Percentiles rank a stretch among this genome's conserved stretches.
These are phyloP conservation scores for Hondaea fermentalgiana DNA, from an alignment of 108 stramenopile species.

Conservation along the genomic window DNA sequence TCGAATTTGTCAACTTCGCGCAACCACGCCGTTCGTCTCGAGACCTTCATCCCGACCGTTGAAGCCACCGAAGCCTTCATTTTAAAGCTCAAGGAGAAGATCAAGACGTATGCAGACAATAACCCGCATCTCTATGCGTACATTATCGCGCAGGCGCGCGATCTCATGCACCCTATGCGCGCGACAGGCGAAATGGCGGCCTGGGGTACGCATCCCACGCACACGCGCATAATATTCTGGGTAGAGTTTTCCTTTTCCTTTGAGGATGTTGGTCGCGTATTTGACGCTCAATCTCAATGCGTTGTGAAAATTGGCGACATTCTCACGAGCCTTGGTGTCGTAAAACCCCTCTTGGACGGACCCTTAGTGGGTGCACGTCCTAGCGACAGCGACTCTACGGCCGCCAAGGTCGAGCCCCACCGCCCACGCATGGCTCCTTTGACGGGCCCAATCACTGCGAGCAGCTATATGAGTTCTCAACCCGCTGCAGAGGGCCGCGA, in stretches of 20 bases:
- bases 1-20: not conserved
- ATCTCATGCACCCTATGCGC: slow-evolving; percentile 4
- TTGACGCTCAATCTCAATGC: not conserved
- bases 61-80: not conserved
- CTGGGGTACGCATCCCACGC: not conserved
- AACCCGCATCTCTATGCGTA: not conserved
- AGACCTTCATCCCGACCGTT: not conserved
- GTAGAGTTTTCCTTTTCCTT: not conserved
- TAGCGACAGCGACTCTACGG: too few species aligned
- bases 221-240: not conserved
- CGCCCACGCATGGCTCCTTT: too few species aligned
- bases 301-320: not conserved
- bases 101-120: not conserved
- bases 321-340: not conserved
- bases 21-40: not conserved
- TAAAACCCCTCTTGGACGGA: not conserved
- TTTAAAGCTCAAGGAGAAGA: not conserved
- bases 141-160: not conserved
- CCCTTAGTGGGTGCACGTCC: not conserved
- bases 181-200: not conserved
- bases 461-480: too few species aligned
- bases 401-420: too few species aligned
- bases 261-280: not conserved
- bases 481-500: too few species aligned
- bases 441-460: too few species aligned